phyloP scores from a whole-genome alignment of 441 rosid species.

The Gossypium davidsonii region DNA sequence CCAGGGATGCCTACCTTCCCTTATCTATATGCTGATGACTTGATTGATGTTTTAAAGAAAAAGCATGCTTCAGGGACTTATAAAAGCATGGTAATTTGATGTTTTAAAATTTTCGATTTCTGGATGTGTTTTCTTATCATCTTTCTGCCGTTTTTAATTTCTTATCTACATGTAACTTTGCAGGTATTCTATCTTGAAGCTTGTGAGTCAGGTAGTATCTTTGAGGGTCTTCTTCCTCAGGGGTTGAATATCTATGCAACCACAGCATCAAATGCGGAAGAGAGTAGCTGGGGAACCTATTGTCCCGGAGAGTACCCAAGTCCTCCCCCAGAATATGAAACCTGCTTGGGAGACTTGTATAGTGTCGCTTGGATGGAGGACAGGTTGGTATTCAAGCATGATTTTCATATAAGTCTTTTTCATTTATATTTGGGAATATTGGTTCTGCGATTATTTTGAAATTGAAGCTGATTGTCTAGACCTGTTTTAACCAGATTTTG shows the following conservation, averaged over 20 bases:
- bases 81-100: constrained; percentile 64
- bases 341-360: constrained; percentile 96
- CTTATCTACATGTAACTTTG: constrained; percentile 14
- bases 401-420: neutral
- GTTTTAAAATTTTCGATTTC: neutral
- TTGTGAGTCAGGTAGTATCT: constrained; percentile 95
- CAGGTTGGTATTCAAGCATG: constrained; percentile 38
- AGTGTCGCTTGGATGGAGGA: constrained; percentile 99
- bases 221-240: constrained; percentile 84
- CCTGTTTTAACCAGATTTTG: neutral
- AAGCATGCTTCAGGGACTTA: constrained; percentile 79
- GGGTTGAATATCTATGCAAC: constrained; percentile 86
- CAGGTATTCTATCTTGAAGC: constrained; percentile 96
- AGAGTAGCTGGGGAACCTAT: constrained; percentile 94
- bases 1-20: constrained; percentile 90
- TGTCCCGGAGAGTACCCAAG: constrained; percentile 88
- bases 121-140: neutral
- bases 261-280: constrained; percentile 85
- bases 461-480: neutral
- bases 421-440: neutral
- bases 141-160: neutral
- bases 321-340: constrained; percentile 80
- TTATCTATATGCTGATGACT: constrained; percentile 70
- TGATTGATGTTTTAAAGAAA: constrained; percentile 59
- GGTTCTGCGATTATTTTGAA: neutral